Evolutionary conservation across 106 monocot species (phyloP), one percentile per base, ranked within the genome.

Genomic region (Narthecium ossifragum): DNA sequence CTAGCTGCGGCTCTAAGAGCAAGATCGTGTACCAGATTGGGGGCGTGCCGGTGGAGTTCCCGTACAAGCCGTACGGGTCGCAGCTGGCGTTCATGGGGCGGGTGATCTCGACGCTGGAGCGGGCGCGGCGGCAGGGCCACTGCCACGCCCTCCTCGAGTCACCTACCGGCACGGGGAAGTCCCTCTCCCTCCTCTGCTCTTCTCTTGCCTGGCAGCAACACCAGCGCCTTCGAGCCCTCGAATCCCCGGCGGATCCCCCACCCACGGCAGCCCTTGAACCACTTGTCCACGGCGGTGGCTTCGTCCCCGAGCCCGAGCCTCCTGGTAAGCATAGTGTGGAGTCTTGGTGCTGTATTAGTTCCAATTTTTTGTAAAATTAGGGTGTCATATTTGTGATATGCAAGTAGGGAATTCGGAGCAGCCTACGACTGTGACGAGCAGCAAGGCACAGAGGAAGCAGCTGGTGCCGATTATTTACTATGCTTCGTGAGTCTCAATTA

Each of bases 11-110:
- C 18, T 45, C 47, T 26, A 67, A 53, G n/a, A n/a, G n/a, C n/a
- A n/a, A n/a, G n/a, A n/a, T n/a, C n/a, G 67, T 69, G 27, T 91
- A 98, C 79, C 86, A 80, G 74, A 91, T 98, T 71, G 81, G 86
- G 8, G 91, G 98, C 25, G 76, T 98, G 24, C 76, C 81, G 10
- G 98, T 98, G 39, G 91, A 91, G 73, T 98, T 98, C 68, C 98
- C 98, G 9, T 91, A 91, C 91, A 86, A 81, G 43, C 91, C 90
- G 28, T 98, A 98, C 56, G 98, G 90, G 14, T 63, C 91, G 21
- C 90, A 87, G 77, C 72, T 98, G 48, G 98, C 96, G 8, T 98
- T 91, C 87, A 98, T 98, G 91, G 91, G 98, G 26, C 72, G 87
- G 22, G 86, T 91, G 59, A 87, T 98, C 67, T 74, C 90, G 45